Evolutionary conservation across 2,329 filamentous ascomycete species (phyloP).

Genomic region (Ceratocystiopsis sp.): DNA sequence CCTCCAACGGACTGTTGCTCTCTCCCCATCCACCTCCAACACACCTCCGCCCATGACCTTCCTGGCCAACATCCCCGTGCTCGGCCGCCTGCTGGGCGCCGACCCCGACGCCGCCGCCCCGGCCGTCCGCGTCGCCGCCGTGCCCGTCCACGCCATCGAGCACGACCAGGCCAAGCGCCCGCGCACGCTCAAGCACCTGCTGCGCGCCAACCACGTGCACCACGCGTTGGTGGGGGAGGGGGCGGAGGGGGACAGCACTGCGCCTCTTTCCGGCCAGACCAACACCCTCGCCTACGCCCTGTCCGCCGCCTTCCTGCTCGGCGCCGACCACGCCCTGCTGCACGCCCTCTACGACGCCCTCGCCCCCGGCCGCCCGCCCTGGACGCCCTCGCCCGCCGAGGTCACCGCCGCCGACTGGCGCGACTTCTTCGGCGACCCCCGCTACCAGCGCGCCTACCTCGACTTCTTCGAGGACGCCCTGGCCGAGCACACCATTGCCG

Average conservation of each 20-base stretch:
- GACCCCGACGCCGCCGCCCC: conserved; percentile 12
- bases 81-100: conserved; percentile 14
- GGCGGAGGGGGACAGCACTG: background rate
- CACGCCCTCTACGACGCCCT: conserved; percentile 69
- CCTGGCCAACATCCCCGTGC: conserved; percentile 12
- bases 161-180: conserved; percentile 61
- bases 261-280: conserved; percentile 29
- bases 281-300: conserved; percentile 77
- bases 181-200: conserved; percentile 71
- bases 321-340: conserved; percentile 55
- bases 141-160: conserved; percentile 66
- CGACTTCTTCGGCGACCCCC: conserved; percentile 60
- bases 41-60: background rate
- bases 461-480: conserved; percentile 94
- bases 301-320: conserved; percentile 70
- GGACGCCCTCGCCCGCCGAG: conserved; percentile 72
- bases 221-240: conserved; percentile 47
- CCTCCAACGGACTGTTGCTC: too few relatives aligned
- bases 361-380: conserved; percentile 54
- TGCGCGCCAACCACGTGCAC: conserved; percentile 85
- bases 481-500: conserved; percentile 33
- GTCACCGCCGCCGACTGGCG: conserved; percentile 73
- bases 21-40: too few relatives aligned
- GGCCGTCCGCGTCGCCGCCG: conserved; percentile 42
- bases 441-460: conserved; percentile 76